Conservation (phyloP, 148 eudicot genomes). For the Linanthus parryae region DNA sequence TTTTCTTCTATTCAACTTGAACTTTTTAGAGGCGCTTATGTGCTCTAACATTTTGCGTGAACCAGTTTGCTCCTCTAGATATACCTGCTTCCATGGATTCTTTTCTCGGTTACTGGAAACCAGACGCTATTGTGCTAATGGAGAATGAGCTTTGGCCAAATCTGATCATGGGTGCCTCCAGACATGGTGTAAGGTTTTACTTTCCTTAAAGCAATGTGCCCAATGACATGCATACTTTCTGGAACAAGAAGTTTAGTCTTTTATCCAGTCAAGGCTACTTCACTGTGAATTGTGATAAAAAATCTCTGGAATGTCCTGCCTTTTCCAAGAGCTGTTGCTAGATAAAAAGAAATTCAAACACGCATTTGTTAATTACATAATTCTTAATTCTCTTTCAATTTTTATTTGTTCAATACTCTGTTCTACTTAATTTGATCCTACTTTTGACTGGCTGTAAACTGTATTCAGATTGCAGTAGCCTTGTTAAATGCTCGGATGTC, state of each 20-base stretch:
- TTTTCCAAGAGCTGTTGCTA: no score
- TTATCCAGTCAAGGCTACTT: conserved; percentile 8
- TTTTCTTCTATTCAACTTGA: neutral
- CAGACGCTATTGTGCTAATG: conserved; percentile 63
- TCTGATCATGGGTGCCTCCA: conserved; percentile 75
- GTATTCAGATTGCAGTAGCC: conserved; percentile 53
- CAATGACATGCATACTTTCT: neutral
- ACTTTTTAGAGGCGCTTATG: neutral
- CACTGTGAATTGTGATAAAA: no score
- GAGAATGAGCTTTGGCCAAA: conserved; percentile 99
- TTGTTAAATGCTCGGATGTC: conserved; percentile 95
- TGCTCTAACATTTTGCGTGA: conserved; percentile 9
- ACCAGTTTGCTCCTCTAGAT: conserved; percentile 94
- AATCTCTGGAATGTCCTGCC: no score
- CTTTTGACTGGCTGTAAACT: no score
- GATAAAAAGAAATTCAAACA: no score
- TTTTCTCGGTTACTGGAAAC: conserved; percentile 88
- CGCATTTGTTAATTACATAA: no score
- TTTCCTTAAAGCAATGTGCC: conserved; percentile 4
- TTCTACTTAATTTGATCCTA: neutral
- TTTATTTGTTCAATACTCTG: neutral
- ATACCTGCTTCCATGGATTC: conserved; percentile 66
- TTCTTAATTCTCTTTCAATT: no score
- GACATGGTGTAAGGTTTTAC: conserved; percentile 50
- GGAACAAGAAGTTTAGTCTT: neutral